Conservation (phyloP, 2,329 filamentous ascomycete species). For the Trichoderma pleuroti region DNA sequence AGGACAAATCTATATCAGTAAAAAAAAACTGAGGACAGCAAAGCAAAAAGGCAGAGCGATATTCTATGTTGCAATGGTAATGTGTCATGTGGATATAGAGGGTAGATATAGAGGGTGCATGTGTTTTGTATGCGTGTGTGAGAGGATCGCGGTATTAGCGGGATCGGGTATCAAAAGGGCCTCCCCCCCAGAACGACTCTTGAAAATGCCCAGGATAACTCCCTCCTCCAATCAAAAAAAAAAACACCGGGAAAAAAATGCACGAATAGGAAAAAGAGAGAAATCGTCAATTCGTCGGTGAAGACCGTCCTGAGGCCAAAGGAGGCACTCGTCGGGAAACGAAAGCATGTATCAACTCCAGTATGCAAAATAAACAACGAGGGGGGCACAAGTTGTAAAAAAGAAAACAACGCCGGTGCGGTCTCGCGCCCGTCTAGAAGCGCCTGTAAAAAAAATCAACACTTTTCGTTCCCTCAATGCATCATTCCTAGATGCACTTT, state of each 20-base stretch:
- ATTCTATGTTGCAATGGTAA: not conserved
- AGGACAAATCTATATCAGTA: not conserved
- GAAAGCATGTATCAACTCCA: not conserved
- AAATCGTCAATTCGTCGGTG: constrained; percentile 6
- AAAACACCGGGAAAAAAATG: not conserved
- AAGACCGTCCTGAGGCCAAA: not conserved
- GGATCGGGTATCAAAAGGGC: constrained; percentile 13
- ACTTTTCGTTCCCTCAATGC: not conserved
- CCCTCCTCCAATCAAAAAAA: not conserved
- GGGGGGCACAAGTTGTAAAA: not conserved
- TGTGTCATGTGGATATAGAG: not conserved
- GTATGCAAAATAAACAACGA: not conserved
- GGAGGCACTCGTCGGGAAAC: not conserved
- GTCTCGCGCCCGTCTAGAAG: not conserved
- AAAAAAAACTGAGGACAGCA: not conserved
- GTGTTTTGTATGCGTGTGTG: not conserved
- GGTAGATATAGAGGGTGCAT: not conserved
- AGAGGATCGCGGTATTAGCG: not conserved
- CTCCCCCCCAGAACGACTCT: not conserved
- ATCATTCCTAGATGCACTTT: not conserved
- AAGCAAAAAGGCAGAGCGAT: not conserved
- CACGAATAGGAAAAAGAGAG: not conserved
- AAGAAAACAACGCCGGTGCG: not conserved
- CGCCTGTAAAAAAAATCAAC: not conserved
- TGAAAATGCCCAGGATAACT: constrained; percentile 4